Conservation (phyloP, 1,284 basidiomycete species). For the Dichomitus squalens region DNA sequence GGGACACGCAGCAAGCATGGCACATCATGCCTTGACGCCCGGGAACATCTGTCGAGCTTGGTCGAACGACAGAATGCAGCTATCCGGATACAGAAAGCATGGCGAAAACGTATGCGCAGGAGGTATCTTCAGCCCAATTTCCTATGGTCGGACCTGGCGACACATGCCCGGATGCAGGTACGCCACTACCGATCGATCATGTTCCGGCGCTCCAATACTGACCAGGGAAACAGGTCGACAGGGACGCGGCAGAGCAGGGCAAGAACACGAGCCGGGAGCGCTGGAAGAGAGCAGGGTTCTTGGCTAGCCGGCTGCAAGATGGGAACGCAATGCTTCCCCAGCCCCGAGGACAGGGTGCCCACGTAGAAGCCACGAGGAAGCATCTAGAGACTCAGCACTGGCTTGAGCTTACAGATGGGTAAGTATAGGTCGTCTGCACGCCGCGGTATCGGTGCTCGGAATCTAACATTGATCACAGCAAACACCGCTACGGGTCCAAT, state of each 20-base stretch:
- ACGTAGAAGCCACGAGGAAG: conserved; percentile 41
- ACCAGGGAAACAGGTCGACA: conserved; percentile 36
- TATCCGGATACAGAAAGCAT: conserved; percentile 34
- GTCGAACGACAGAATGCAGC: conserved; percentile 27
- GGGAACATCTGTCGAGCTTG: too few relatives aligned
- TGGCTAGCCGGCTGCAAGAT: conserved; percentile 46
- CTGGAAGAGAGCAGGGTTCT: conserved; percentile 50
- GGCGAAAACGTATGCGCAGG: conserved; percentile 30
- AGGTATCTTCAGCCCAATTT: conserved; percentile 38
- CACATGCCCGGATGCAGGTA: conserved; percentile 45
- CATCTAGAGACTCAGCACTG: conserved; percentile 62
- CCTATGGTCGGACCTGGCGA: conserved; percentile 48
- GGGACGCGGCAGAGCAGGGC: conserved; percentile 44
- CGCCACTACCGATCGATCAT: conserved; percentile 15
- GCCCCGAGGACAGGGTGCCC: conserved; percentile 29
- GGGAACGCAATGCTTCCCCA: conserved; percentile 41
- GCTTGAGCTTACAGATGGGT: conserved; percentile 70
- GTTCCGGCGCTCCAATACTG: too few relatives aligned
- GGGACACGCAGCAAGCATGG: conserved; percentile 16
- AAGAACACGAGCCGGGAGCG: conserved; percentile 46
- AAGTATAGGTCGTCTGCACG: conserved; percentile 16
- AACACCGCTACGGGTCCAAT: conserved; percentile 72
- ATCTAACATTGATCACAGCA: conserved; percentile 35
- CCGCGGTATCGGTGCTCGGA: not conserved
- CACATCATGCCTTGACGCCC: too few relatives aligned